These are phyloP conservation scores for Millerozyma miso DNA, from an alignment of 805 yeast species.

Conservation along the genomic window DNA sequence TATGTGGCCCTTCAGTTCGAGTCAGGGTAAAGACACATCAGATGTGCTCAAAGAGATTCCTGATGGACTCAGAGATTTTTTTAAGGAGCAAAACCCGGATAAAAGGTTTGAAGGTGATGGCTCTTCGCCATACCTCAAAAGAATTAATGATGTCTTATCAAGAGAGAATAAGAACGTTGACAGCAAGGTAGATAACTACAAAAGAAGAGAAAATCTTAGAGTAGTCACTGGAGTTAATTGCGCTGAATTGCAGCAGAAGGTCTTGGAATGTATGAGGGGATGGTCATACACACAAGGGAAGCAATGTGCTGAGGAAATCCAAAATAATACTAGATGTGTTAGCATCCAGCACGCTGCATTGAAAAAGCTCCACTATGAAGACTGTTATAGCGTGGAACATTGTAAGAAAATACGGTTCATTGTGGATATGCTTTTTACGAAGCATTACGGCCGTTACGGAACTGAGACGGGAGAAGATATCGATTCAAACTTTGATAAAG, in stretches of 20 bases:
- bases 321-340: slow-evolving; percentile 23
- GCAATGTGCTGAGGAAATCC: slow-evolving; percentile 29
- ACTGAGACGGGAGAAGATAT: slow-evolving; percentile 22
- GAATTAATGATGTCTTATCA: slow-evolving; percentile 22
- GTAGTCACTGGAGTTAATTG: slow-evolving; percentile 33
- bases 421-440: slow-evolving; percentile 32
- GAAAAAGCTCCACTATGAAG: slow-evolving; percentile 28
- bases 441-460: slow-evolving; percentile 37
- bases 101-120: slow-evolving; percentile 19
- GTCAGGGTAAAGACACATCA: slow-evolving; percentile 17
- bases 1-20: slow-evolving; percentile 30
- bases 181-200: slow-evolving; percentile 28
- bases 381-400: slow-evolving; percentile 31
- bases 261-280: slow-evolving; percentile 31
- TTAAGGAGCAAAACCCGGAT: slow-evolving; percentile 27
- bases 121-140: slow-evolving; percentile 21
- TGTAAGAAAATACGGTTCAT: slow-evolving; percentile 33
- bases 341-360: slow-evolving; percentile 35
- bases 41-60: slow-evolving; percentile 33
- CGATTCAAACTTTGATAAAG: slow-evolving; percentile 22
- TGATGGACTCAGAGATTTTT: slow-evolving; percentile 27
- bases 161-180: slow-evolving; percentile 13
- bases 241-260: slow-evolving; percentile 35
- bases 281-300: slow-evolving; percentile 24
- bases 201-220: slow-evolving; percentile 20